Base-by-base conservation (phyloP, 345 rosid species). In the Trapa bicornis region DNA sequence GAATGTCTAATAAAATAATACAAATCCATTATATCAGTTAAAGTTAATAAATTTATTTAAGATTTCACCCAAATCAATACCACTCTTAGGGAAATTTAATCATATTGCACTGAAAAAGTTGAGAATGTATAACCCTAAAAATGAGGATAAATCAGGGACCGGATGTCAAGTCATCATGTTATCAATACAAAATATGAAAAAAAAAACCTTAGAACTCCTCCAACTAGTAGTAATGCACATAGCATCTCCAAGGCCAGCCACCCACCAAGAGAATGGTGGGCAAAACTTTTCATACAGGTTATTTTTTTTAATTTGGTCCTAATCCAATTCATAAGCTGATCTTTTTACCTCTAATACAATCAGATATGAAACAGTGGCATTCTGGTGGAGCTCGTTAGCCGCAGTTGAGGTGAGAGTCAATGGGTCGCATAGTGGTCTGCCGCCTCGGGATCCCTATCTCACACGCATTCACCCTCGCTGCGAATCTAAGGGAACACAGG, bases 391-490 rank as follows among this genome's bases (percentile, higher is more conserved):
- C 8, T 54, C 11, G 1, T 35, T 17, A 58, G 15, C 63, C 63
- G 38, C 16, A 58, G 63, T 38, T 58, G 15, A 35, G 63, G 63
- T 17, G 63, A 35, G 67, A 64, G 6, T 64, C 67, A 1, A 43
- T 1, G 16, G 67, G 7, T 2, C 53, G 50, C 53, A 29, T 54
- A 15, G 72, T 69, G 60, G 79, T 74, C 70, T 88, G 96, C 47
- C 96, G 84, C 1, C 96, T 74, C 16, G 97, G 92, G 57, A 89
- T 69, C 15, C 97, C 97, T 42, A 91, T 89, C 69, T 91, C 97
- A 12, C 97, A 91, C 0, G 96, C 84, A 42, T 91, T 91, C 6
- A 91, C 97, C 75, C 96, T 83, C 3, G 96, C 92, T 12, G 96
- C 96, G 65, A 91, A 89, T 8, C 94, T 78, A 47, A 91, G 87